Conservation (phyloP, 148 eudicot species). For the Dysphania ambrosioides region DNA sequence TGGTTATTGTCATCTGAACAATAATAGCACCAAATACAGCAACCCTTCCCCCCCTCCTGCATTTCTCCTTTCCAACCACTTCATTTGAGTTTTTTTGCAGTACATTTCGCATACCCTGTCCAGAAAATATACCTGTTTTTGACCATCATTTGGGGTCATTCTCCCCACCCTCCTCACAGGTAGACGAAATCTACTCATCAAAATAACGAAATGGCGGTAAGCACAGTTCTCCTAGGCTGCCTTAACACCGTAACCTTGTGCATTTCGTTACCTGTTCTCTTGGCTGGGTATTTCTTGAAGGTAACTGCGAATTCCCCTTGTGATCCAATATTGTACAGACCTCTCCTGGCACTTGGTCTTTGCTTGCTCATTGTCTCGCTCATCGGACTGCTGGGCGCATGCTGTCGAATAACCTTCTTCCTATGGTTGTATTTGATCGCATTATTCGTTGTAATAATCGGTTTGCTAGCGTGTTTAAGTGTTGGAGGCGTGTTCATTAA, state of each 20-base stretch:
- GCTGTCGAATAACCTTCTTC: constrained; percentile 29
- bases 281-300: constrained; percentile 33
- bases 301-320: constrained; percentile 34
- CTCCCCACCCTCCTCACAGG: background rate
- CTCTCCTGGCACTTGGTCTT: constrained; percentile 31
- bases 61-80: constrained; percentile 26
- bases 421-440: constrained; percentile 33
- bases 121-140: constrained; percentile 8
- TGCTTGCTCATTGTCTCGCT: constrained; percentile 30
- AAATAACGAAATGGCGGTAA: constrained; percentile 21
- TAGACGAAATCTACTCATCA: background rate
- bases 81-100: background rate
- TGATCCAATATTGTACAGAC: constrained; percentile 44
- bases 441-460: constrained; percentile 24
- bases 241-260: constrained; percentile 32
- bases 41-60: background rate
- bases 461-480: constrained; percentile 21
- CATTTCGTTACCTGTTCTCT: constrained; percentile 33
- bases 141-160: constrained; percentile 6
- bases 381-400: constrained; percentile 35
- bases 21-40: constrained; percentile 18
- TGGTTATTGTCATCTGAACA: background rate
- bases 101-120: constrained; percentile 9
- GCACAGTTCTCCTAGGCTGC: constrained; percentile 26
- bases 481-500: constrained; percentile 34